Evolutionary conservation across 106 monocot genomes (phyloP).

Genomic region (Allium cepa): DNA sequence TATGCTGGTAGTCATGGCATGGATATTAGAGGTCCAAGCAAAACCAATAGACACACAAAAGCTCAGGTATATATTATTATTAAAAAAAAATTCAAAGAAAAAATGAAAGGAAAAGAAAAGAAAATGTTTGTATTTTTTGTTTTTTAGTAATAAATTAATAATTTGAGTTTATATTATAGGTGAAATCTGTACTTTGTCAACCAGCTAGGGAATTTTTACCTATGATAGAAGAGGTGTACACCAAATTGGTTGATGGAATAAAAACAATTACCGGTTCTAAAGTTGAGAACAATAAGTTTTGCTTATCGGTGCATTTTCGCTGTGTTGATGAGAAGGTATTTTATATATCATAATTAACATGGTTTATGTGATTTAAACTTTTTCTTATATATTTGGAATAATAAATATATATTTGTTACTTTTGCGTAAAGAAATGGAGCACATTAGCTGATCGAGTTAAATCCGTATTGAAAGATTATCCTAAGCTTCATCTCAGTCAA

Average conservation of each 20-base stretch:
- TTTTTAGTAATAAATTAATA: neutral
- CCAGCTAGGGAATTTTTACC: slow-evolving; percentile 51
- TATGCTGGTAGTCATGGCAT: slow-evolving; percentile 22
- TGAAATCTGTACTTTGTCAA: slow-evolving; percentile 27
- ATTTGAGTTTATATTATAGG: slow-evolving; percentile 2
- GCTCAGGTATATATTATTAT: neutral
- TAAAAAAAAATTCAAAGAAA: neutral
- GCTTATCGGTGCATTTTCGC: slow-evolving; percentile 64
- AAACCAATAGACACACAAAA: neutral
- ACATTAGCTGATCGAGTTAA: slow-evolving; percentile 38
- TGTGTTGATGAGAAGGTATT: slow-evolving; percentile 46
- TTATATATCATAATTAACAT: neutral
- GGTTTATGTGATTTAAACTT: neutral
- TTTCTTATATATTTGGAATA: neutral
- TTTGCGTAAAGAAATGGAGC: slow-evolving; percentile 36
- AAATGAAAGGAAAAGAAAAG: too few relatives aligned
- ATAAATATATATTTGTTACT: neutral
- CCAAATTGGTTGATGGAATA: slow-evolving; percentile 38
- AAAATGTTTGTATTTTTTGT: neutral
- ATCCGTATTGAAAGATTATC: slow-evolving; percentile 50
- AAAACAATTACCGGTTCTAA: slow-evolving; percentile 37
- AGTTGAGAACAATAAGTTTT: slow-evolving; percentile 86
- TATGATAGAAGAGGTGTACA: slow-evolving; percentile 48
- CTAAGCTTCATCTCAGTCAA: slow-evolving; percentile 30
- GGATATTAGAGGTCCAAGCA: slow-evolving; percentile 44